Conservation (phyloP, 2,329 filamentous ascomycete genomes). For the Stromatinia cepivora region DNA sequence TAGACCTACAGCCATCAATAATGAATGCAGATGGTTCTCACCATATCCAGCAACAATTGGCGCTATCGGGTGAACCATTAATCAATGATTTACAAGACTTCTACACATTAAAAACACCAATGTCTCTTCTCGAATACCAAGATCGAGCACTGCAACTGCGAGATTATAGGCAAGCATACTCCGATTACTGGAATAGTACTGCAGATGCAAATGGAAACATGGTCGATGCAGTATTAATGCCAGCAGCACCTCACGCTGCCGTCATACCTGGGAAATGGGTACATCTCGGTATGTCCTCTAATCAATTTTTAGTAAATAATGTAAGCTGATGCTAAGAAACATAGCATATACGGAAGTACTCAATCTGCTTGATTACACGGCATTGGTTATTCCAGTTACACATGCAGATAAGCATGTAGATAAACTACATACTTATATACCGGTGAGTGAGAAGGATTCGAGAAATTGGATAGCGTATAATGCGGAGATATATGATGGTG, state of each 20-base stretch:
- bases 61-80: slow-evolving; percentile 18
- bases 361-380: slow-evolving; percentile 63
- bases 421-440: slow-evolving; percentile 41
- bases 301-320: background rate
- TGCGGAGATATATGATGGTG: slow-evolving; percentile 44
- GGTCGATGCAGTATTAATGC: slow-evolving; percentile 55
- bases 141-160: slow-evolving; percentile 14
- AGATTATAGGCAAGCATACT: slow-evolving; percentile 14
- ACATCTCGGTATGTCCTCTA: slow-evolving; percentile 8
- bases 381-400: slow-evolving; percentile 57
- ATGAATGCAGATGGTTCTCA: slow-evolving; percentile 18
- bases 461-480: slow-evolving; percentile 51
- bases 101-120: slow-evolving; percentile 5
- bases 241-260: slow-evolving; percentile 50
- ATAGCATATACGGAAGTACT: slow-evolving; percentile 57
- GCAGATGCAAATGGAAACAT: slow-evolving; percentile 37
- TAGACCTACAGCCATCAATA: background rate
- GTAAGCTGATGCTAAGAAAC: background rate
- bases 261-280: slow-evolving; percentile 28
- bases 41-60: slow-evolving; percentile 20
- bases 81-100: slow-evolving; percentile 9
- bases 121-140: slow-evolving; percentile 22
- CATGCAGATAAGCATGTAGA: slow-evolving; percentile 46
- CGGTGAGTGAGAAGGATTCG: slow-evolving; percentile 47
- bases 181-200: slow-evolving; percentile 45